These are phyloP conservation scores for Hypoxylon crocopeplum DNA, from an alignment of 495 filamentous ascomycete genomes.

Conservation along the genomic window DNA sequence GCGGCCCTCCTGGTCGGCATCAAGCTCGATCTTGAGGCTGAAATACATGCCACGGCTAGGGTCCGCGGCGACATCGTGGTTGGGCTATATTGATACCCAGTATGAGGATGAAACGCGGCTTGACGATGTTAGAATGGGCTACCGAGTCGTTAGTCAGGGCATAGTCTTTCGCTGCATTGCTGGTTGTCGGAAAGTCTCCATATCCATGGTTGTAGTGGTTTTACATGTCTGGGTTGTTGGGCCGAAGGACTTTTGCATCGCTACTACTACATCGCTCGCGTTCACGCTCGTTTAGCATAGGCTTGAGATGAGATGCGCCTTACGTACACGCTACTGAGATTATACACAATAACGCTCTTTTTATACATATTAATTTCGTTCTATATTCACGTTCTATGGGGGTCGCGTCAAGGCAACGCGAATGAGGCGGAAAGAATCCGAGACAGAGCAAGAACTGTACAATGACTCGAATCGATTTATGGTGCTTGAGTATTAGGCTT, in stretches of 20 bases:
- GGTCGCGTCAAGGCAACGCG: no score
- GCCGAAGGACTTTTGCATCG: conserved; percentile 8
- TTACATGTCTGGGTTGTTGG: conserved; percentile 21
- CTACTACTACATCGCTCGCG: conserved; percentile 23
- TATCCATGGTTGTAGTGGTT: conserved; percentile 6
- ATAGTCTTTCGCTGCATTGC: conserved; percentile 1
- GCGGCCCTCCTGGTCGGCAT: conserved; percentile 54
- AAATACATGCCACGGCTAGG: conserved; percentile 53
- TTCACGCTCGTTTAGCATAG: conserved; percentile 31
- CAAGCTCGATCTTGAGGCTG: conserved; percentile 56
- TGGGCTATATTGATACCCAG: conserved; percentile 34
- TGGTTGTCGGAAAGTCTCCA: conserved; percentile 7
- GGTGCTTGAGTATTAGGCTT: no score
- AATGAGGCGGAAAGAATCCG: no score
- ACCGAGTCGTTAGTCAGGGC: conserved; percentile 6
- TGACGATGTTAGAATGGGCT: conserved; percentile 21
- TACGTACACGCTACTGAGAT: no score
- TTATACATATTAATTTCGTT: no score
- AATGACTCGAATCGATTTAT: no score
- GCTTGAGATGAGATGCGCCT: no score
- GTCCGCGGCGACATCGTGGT: conserved; percentile 52
- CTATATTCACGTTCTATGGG: no score
- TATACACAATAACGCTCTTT: no score
- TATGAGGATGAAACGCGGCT: conserved; percentile 6
- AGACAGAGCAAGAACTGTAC: no score